Evolutionary conservation across 495 filamentous ascomycete genomes (phyloP).

Genomic region (Daldinia vernicosa): DNA sequence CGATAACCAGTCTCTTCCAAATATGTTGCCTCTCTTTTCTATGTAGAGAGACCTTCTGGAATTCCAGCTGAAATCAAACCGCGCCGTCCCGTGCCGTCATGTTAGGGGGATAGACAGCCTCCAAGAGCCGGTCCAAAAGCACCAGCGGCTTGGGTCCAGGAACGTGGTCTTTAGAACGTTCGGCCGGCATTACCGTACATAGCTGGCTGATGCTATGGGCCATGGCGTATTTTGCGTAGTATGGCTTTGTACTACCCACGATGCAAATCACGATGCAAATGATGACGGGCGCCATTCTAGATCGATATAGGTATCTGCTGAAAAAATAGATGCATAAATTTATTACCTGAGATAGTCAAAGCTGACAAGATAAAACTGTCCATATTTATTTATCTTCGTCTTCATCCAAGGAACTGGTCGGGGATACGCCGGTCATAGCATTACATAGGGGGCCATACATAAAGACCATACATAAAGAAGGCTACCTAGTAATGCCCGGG

Average conservation of each 20-base stretch:
- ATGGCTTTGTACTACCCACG: constrained; percentile 37
- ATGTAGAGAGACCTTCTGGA: neutral
- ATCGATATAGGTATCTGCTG: constrained; percentile 26
- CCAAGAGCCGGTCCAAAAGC: constrained; percentile 31
- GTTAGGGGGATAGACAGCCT: constrained; percentile 3
- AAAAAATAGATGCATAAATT: neutral
- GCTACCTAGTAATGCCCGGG: neutral
- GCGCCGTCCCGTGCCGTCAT: constrained; percentile 28
- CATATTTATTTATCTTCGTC: neutral
- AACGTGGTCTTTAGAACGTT: constrained; percentile 39
- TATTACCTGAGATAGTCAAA: neutral
- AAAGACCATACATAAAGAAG: neutral
- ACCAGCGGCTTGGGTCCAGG: constrained; percentile 34
- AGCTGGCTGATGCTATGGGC: constrained; percentile 11
- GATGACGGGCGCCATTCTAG: constrained; percentile 30
- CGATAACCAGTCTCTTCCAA: neutral
- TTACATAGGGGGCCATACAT: neutral
- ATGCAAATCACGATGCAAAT: constrained; percentile 42
- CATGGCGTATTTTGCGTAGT: constrained; percentile 1
- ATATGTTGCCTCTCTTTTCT: neutral
- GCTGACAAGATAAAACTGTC: neutral
- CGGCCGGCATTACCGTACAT: constrained; percentile 29
- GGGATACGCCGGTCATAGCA: neutral
- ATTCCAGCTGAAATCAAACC: constrained; percentile 17
- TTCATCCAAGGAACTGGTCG: neutral